Evolutionary conservation across 768 basidiomycete genomes (phyloP).

Genomic region (Phylloporus sp.): DNA sequence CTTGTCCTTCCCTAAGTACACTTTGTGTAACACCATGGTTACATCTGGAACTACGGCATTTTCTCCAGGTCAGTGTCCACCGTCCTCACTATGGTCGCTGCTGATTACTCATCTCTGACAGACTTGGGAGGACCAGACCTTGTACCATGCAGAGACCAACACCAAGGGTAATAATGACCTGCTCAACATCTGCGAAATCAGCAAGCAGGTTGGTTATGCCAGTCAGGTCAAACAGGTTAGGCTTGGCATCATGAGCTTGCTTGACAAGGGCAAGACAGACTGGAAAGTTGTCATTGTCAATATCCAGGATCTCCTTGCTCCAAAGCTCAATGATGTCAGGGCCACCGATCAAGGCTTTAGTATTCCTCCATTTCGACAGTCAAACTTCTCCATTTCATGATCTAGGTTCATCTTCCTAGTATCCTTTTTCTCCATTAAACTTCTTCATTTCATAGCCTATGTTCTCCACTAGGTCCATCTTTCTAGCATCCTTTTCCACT

Average conservation of each 20-base stretch:
- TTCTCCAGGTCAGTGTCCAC: slow-evolving; percentile 85
- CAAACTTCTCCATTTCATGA: too few relatives aligned
- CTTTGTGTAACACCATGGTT: too few relatives aligned
- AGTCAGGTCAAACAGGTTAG: slow-evolving; percentile 99
- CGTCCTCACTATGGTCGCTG: background rate
- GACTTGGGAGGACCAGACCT: slow-evolving; percentile 97
- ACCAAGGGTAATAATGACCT: slow-evolving; percentile 99
- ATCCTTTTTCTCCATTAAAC: too few relatives aligned
- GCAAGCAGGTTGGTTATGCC: slow-evolving; percentile 94
- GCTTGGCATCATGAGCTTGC: slow-evolving; percentile 98
- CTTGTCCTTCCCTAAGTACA: too few relatives aligned
- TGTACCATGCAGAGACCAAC: slow-evolving; percentile 92
- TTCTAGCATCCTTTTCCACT: too few relatives aligned
- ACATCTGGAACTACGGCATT: slow-evolving; percentile 99
- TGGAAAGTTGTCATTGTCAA: slow-evolving; percentile 99
- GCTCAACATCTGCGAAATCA: slow-evolving; percentile 99
- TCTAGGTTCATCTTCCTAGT: too few relatives aligned
- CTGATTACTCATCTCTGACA: slow-evolving; percentile 29
- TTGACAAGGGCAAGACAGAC: slow-evolving; percentile 99
- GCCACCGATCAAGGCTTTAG: slow-evolving; percentile 87
- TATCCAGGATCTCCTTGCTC: slow-evolving; percentile 89
- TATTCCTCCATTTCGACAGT: too few relatives aligned
- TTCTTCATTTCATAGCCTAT: too few relatives aligned
- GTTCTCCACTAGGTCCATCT: too few relatives aligned
- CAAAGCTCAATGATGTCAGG: slow-evolving; percentile 97